phyloP scores from a whole-genome alignment of 2,329 filamentous ascomycete genomes.

The Penicillium sp. region DNA sequence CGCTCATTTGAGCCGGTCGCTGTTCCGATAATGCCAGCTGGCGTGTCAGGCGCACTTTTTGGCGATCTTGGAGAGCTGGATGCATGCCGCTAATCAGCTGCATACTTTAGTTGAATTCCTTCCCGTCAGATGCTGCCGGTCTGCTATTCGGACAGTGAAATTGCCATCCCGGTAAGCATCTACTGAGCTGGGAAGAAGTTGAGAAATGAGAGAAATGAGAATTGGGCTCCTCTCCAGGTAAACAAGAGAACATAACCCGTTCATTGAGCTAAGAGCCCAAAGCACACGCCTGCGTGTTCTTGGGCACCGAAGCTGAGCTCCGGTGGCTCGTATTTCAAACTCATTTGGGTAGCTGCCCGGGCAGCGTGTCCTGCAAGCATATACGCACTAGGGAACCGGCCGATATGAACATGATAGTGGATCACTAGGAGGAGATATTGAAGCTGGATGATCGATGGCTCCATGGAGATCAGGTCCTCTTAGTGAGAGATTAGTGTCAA shows the following conservation, averaged over 20 bases:
- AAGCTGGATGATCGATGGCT: constrained; percentile 6
- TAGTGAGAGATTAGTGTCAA: neutral
- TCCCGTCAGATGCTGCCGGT: neutral
- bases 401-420: constrained; percentile 11
- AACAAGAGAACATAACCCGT: constrained; percentile 10
- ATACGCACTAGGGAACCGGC: constrained; percentile 12
- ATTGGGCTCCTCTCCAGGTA: constrained; percentile 14
- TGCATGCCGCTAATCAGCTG: constrained; percentile 7
- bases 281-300: constrained; percentile 13
- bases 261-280: constrained; percentile 13
- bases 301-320: constrained; percentile 13
- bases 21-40: constrained; percentile 11
- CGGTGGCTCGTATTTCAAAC: constrained; percentile 14
- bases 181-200: constrained; percentile 10
- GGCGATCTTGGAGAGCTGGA: constrained; percentile 12
- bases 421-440: constrained; percentile 10
- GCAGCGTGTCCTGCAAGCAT: constrained; percentile 15
- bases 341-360: constrained; percentile 8
- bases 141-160: neutral
- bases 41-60: constrained; percentile 15
- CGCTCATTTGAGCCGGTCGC: constrained; percentile 8
- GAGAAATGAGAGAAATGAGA: constrained; percentile 12
- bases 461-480: constrained; percentile 1
- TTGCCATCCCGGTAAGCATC: constrained; percentile 1
- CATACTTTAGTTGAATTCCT: neutral